Conservation (phyloP, 179 eudicot genomes). For the Gypsophila paniculata region DNA sequence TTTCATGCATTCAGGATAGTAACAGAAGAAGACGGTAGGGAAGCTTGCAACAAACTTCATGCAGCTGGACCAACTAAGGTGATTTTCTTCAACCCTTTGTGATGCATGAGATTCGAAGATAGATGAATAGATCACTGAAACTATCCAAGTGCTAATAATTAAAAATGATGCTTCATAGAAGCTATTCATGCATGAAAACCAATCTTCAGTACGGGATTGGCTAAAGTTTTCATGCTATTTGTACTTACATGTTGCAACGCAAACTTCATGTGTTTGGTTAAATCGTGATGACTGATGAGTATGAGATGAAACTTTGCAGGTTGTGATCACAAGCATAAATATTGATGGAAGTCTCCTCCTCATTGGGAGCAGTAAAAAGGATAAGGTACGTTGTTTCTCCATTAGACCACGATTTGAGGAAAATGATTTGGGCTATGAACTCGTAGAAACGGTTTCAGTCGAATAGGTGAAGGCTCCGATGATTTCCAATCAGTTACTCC, state of each 20-base stretch:
- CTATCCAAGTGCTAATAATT: not conserved
- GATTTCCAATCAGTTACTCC: not conserved
- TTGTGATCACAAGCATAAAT: conserved; percentile 84
- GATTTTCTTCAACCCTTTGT: conserved; percentile 8
- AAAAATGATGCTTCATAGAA: not conserved
- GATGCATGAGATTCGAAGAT: not conserved
- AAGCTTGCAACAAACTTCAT: conserved; percentile 86
- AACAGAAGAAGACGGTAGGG: conserved; percentile 78
- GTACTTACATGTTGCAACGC: not conserved
- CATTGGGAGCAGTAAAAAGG: conserved; percentile 81
- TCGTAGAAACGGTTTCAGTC: not conserved
- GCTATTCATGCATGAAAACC: not conserved
- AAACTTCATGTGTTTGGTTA: not conserved
- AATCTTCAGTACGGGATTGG: not conserved
- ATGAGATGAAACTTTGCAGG: conserved; percentile 44
- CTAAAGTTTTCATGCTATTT: not conserved
- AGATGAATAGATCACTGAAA: not conserved
- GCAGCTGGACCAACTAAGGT: conserved; percentile 97
- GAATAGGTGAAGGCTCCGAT: not conserved
- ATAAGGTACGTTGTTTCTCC: conserved; percentile 40
- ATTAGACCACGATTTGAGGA: not conserved
- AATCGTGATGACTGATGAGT: conserved; percentile 18
- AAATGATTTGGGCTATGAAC: not conserved
- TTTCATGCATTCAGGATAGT: conserved; percentile 52
- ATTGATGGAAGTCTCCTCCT: conserved; percentile 67